These are phyloP conservation scores for Saccharomyces hybrid DNA, from an alignment of 1,139 yeast species.

Conservation along the genomic window DNA sequence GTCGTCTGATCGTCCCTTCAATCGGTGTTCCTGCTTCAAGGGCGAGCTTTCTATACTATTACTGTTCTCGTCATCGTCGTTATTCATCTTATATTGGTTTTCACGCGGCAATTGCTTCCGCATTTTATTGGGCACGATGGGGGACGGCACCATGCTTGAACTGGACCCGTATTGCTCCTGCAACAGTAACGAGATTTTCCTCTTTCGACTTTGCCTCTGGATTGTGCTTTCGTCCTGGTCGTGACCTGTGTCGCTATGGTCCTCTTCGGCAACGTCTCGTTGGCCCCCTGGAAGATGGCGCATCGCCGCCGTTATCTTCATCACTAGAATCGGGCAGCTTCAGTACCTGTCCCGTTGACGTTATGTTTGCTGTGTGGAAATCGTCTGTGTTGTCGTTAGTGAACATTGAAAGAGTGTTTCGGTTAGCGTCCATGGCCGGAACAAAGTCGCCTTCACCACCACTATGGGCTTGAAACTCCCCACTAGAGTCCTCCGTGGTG, in stretches of 20 bases:
- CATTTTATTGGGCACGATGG: constrained; percentile 11
- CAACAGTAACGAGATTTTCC: constrained; percentile 28
- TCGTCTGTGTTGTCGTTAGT: constrained; percentile 7
- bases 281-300: neutral
- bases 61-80: constrained; percentile 2
- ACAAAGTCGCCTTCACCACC: neutral
- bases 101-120: constrained; percentile 2
- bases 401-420: neutral
- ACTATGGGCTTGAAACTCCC: constrained; percentile 1
- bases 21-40: constrained; percentile 7
- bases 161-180: constrained; percentile 32
- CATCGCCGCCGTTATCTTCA: constrained; percentile 15
- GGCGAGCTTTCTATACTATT: constrained; percentile 18
- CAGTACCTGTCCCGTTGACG: constrained; percentile 24
- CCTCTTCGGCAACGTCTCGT: neutral
- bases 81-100: neutral
- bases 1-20: neutral
- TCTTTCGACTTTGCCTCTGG: constrained; percentile 26
- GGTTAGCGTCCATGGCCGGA: constrained; percentile 1
- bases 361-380: constrained; percentile 19
- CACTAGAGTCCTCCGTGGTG: neutral
- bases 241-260: constrained; percentile 3
- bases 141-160: constrained; percentile 26
- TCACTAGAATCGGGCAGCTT: constrained; percentile 26
- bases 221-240: constrained; percentile 21